Conservation (phyloP, 2,329 filamentous ascomycete genomes). For the Ophiostoma populinum region DNA sequence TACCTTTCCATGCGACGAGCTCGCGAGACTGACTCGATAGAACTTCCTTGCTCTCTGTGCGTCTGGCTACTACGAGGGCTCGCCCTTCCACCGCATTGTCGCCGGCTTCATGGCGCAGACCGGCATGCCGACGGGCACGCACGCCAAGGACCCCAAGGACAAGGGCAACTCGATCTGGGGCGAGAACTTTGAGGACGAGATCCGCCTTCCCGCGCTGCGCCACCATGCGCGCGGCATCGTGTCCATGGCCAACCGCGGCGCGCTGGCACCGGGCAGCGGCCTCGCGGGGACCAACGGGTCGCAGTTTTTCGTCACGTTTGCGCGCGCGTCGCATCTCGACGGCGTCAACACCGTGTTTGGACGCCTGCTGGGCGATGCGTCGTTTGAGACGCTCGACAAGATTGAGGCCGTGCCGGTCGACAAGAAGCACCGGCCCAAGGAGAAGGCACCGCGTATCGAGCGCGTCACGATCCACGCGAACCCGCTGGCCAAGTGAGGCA, state of each 20-base stretch:
- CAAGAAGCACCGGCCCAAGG: slow-evolving; percentile 58
- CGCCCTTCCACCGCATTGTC: slow-evolving; percentile 66
- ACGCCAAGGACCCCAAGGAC: slow-evolving; percentile 26
- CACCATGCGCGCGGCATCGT: slow-evolving; percentile 54
- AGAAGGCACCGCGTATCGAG: slow-evolving; percentile 16
- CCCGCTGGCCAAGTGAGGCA: slow-evolving; percentile 6
- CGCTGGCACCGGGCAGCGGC: slow-evolving; percentile 9
- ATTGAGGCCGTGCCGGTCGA: slow-evolving; percentile 59
- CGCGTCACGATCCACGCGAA: slow-evolving; percentile 7
- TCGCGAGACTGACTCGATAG: slow-evolving; percentile 25
- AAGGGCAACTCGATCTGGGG: slow-evolving; percentile 56
- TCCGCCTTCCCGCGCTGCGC: slow-evolving; percentile 44
- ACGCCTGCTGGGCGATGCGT: slow-evolving; percentile 49
- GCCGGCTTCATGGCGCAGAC: slow-evolving; percentile 69
- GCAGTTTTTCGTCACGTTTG: slow-evolving; percentile 70
- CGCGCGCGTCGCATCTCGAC: slow-evolving; percentile 63
- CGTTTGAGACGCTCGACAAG: slow-evolving; percentile 46
- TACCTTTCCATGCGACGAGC: too few relatives aligned
- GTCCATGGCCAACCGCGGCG: slow-evolving; percentile 63
- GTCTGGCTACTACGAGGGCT: slow-evolving; percentile 57
- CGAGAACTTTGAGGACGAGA: slow-evolving; percentile 63
- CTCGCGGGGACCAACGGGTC: slow-evolving; percentile 50
- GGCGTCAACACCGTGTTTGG: slow-evolving; percentile 76
- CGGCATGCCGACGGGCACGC: slow-evolving; percentile 32
- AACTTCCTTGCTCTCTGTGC: slow-evolving; percentile 82